phyloP scores from a whole-genome alignment of 1,284 basidiomycete species.

The Fomitopsis schrenkii region DNA sequence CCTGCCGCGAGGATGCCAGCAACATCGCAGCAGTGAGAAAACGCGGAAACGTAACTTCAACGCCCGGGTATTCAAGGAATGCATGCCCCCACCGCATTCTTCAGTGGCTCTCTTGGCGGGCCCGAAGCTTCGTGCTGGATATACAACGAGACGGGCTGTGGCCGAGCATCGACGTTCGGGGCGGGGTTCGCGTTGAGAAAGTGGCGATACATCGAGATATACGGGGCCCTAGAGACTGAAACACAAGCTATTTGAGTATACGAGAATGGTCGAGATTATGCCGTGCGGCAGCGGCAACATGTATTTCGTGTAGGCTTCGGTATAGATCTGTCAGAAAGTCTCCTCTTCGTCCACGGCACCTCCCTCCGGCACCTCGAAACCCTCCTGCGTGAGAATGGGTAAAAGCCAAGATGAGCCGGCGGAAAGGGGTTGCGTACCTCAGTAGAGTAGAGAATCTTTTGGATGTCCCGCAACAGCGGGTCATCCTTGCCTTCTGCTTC shows the following conservation, averaged over 20 bases:
- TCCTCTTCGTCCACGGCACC: constrained; percentile 29
- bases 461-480: constrained; percentile 76
- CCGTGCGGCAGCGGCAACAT: not conserved
- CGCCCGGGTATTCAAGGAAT: not conserved
- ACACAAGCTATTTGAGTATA: not conserved
- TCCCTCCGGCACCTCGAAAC: constrained; percentile 30
- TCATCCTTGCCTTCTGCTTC: constrained; percentile 63
- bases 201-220: not conserved
- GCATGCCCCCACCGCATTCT: not conserved
- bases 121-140: not conserved
- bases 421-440: constrained; percentile 54
- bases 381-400: constrained; percentile 19
- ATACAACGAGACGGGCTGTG: not conserved
- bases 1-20: not conserved
- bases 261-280: not conserved
- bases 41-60: not conserved
- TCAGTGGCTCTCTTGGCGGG: not conserved
- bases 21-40: not conserved
- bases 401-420: not conserved
- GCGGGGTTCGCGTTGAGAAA: not conserved
- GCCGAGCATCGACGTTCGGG: not conserved
- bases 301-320: not conserved
- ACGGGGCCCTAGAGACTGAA: not conserved
- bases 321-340: constrained; percentile 15
- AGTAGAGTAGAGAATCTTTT: constrained; percentile 92